A percentile compares a stretch with the other conserved stretches of the same genome.
Conservation (phyloP, 179 eudicot species). For the Spergularia azorica region DNA sequence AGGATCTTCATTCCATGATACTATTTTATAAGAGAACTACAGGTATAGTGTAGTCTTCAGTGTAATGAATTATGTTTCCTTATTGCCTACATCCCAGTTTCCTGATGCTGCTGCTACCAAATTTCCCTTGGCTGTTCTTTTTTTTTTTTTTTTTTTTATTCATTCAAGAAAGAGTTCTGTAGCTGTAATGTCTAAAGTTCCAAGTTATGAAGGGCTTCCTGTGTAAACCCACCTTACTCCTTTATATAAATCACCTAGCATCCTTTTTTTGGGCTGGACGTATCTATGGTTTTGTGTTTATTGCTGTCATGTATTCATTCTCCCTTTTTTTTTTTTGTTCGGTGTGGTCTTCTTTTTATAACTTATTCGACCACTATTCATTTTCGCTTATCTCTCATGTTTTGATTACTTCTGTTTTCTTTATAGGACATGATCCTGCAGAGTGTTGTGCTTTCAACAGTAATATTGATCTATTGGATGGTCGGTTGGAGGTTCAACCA, state of each 20-base stretch:
- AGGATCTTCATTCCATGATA: conserved; percentile 54
- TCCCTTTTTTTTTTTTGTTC: too few species aligned
- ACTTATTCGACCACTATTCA: neutral
- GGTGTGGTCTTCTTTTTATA: too few species aligned
- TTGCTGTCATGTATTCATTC: too few species aligned
- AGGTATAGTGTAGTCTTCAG: conserved; percentile 39
- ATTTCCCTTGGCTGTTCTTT: too few species aligned
- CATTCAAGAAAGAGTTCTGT: too few species aligned
- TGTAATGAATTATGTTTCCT: neutral
- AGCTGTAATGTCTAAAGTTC: too few species aligned
- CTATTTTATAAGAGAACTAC: conserved; percentile 58
- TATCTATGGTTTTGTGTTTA: too few species aligned
- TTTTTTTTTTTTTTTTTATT: too few species aligned
- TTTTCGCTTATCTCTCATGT: neutral
- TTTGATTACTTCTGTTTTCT: conserved; percentile 5
- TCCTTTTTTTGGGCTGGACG: too few species aligned
- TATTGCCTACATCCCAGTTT: neutral
- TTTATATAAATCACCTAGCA: too few species aligned
- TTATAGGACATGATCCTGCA: conserved; percentile 39
- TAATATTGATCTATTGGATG: conserved; percentile 10
- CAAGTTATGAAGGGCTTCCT: too few species aligned
- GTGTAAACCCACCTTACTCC: too few species aligned
- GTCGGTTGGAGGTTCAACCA: conserved; percentile 11
- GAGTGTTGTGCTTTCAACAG: conserved; percentile 20
- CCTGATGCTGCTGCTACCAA: neutral